Evolutionary conservation across 2,329 filamentous ascomycete genomes (phyloP).

Genomic region (Phialophora expanda): DNA sequence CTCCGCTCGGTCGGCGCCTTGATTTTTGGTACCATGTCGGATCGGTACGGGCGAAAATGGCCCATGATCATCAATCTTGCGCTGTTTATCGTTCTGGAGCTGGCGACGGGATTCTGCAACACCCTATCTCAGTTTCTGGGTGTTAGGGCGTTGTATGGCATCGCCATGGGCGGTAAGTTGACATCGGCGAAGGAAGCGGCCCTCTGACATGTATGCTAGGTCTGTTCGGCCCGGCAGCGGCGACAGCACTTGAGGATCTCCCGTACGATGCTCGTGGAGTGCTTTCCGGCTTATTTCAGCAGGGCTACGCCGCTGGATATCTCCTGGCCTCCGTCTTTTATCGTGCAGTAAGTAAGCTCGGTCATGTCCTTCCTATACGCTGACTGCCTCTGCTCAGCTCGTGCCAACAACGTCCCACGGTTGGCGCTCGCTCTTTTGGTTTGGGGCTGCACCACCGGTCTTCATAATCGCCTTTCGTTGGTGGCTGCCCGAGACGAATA

Average conservation of each 20-base stretch:
- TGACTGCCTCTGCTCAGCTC: neutral
- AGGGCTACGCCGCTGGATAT: neutral
- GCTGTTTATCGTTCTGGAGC: neutral
- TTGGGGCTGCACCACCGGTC: neutral
- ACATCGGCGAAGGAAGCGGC: neutral
- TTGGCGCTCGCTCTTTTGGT: neutral
- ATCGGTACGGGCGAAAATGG: slow-evolving; percentile 62
- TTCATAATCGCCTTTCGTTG: slow-evolving; percentile 79
- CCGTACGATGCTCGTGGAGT: neutral
- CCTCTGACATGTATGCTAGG: neutral
- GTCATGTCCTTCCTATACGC: neutral
- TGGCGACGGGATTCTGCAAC: neutral
- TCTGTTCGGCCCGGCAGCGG: neutral
- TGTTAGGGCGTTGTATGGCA: neutral
- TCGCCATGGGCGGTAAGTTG: neutral
- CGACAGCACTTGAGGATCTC: neutral
- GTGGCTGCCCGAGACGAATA: slow-evolving; percentile 76
- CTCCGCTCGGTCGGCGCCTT: neutral
- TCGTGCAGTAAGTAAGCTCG: neutral
- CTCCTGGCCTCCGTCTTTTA: neutral
- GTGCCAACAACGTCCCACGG: neutral
- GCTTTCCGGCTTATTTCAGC: neutral
- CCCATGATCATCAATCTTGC: slow-evolving; percentile 63
- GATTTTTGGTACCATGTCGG: slow-evolving; percentile 42
- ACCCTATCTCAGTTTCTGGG: neutral